Percentiles rank a stretch among this genome's conserved stretches.
Conservation (phyloP, 768 basidiomycete species). For the Tricholoma bakamatsutake region DNA sequence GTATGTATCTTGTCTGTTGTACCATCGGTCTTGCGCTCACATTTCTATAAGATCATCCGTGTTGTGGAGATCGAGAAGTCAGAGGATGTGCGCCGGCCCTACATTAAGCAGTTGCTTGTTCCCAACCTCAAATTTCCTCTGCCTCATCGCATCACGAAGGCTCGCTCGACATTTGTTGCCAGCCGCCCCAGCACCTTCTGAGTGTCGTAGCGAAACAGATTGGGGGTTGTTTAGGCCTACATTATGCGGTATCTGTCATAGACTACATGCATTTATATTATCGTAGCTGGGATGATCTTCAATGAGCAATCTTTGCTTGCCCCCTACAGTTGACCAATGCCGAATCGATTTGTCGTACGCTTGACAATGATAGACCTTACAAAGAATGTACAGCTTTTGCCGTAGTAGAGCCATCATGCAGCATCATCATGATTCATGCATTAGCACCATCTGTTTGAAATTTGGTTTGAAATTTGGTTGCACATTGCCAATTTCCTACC, state of each 20-base stretch:
- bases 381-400: too few relatives aligned
- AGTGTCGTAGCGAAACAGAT: conserved; percentile 8
- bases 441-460: too few relatives aligned
- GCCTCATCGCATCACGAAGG: conserved; percentile 80
- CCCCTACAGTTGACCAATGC: too few relatives aligned
- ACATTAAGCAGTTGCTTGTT: conserved; percentile 93
- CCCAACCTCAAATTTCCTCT: conserved; percentile 96
- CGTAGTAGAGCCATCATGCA: too few relatives aligned
- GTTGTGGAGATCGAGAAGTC: conserved; percentile 94
- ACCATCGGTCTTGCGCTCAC: not conserved
- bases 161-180: conserved; percentile 76
- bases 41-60: conserved; percentile 73
- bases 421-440: too few relatives aligned
- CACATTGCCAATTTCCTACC: conserved; percentile 11
- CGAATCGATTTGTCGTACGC: too few relatives aligned
- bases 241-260: conserved; percentile 10
- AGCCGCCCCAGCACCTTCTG: conserved; percentile 72
- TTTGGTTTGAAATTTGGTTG: conserved; percentile 18
- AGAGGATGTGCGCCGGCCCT: conserved; percentile 89
- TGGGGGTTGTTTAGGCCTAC: conserved; percentile 7
- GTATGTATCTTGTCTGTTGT: conserved; percentile 38
- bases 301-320: not conserved
- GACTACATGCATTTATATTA: conserved; percentile 12
- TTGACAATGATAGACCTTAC: too few relatives aligned
- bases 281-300: not conserved